phyloP scores from a whole-genome alignment of 1,284 basidiomycete genomes.

The Cystobasidium sp. region DNA sequence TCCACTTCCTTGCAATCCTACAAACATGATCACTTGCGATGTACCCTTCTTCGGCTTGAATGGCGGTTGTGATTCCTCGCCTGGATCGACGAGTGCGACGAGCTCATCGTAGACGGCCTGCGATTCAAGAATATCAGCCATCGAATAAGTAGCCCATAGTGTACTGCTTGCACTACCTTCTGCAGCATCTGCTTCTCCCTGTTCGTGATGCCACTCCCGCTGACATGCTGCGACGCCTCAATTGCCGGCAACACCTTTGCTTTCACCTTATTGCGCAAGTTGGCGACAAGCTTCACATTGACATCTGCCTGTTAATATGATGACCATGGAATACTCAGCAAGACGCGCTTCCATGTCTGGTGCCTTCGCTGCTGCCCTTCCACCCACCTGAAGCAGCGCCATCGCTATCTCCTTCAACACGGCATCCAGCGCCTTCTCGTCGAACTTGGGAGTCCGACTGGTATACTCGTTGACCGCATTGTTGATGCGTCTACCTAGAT shows the following conservation, averaged over 20 bases:
- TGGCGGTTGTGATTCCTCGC: conserved; percentile 43
- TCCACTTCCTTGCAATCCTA: conserved; percentile 95
- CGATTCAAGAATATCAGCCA: background rate
- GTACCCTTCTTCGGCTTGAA: conserved; percentile 97
- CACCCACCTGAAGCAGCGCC: conserved; percentile 63
- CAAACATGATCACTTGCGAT: conserved; percentile 95
- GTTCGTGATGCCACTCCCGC: conserved; percentile 64
- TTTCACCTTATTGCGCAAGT: conserved; percentile 86
- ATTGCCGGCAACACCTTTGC: conserved; percentile 76
- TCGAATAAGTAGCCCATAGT: conserved; percentile 36
- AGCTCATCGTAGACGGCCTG: conserved; percentile 97
- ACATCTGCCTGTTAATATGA: conserved; percentile 66
- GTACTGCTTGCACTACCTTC: conserved; percentile 65
- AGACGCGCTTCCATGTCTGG: background rate
- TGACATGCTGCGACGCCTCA: conserved; percentile 70
- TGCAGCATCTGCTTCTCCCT: conserved; percentile 86
- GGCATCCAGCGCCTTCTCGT: conserved; percentile 79
- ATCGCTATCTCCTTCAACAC: conserved; percentile 93
- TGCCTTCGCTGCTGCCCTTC: background rate
- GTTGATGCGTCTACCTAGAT: conserved; percentile 92
- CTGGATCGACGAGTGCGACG: conserved; percentile 88
- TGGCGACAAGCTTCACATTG: conserved; percentile 93
- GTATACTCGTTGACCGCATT: conserved; percentile 79
- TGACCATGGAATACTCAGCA: conserved; percentile 68
- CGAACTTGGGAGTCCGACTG: conserved; percentile 46